Evolutionary conservation across 1,284 basidiomycete genomes (phyloP), one percentile per base, ranked within the genome.

Genomic region (Rugosomyces carneus): DNA sequence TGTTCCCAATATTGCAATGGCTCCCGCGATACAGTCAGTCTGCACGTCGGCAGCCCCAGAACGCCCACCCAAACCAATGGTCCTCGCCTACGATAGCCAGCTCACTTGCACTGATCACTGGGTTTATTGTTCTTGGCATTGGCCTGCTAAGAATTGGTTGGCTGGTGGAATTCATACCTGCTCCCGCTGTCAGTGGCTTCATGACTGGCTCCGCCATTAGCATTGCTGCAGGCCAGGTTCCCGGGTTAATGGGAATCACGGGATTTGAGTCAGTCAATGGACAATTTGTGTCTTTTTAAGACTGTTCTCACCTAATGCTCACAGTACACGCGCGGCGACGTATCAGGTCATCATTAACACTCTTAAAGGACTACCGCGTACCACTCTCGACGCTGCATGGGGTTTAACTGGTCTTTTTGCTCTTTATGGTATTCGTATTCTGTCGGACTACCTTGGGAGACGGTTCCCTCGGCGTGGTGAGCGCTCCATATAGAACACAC

Each of bases 81-180:
- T 57, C 65, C 2, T 70, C 69, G 2, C 82, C 88, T 5, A 72
- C 83, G 48, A 97, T 99, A 53, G 95, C 90, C 1, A 90, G 84
- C 4, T 81, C 82, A 0, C 65, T 98, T 16, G 88, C 95, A 0
- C 86, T 98, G 61, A 75, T 97, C 37, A 89, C 82, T 62, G 95
- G 95, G 32, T 90, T 93, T 64, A 91, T 96, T 63, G 87, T 92
- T n/a, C 79, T 98, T 32, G 89, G 78, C 31, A 84, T 99, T 37
- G 95, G 96, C 46, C 68, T 98, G n/a, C 71, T 99, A 2, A 79
- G 95, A 21, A 60, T 98, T 5, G 95, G 95, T 0, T 96, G 94
- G 90, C 71, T 99, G 38, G 85, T 98, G 50, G 95, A 98, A 63
- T 95, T 98, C 63, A 98, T 96, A 53, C 86, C 90, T 15, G 74